phyloP scores from a whole-genome alignment of 768 basidiomycete genomes.

The Glaciozyma antarctica region DNA sequence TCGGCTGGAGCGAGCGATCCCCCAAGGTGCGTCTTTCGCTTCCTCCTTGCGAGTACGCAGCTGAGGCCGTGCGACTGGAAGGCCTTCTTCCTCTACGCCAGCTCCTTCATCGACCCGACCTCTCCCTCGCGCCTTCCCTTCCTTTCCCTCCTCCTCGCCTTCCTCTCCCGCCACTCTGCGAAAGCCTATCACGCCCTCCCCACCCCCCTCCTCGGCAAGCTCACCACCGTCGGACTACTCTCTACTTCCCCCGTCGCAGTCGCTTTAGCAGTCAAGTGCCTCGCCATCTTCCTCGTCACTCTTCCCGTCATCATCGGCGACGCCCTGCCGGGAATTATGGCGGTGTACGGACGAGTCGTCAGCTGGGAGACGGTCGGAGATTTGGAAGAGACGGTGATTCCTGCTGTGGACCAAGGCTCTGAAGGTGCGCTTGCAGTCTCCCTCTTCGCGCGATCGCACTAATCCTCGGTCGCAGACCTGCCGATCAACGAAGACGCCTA shows the following conservation, averaged over 20 bases:
- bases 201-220: conserved; percentile 25
- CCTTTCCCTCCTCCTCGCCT: conserved; percentile 22
- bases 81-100: conserved; percentile 20
- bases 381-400: neutral
- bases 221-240: conserved; percentile 32
- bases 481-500: conserved; percentile 3
- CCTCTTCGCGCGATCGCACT: neutral
- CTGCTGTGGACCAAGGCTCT: neutral
- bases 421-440: neutral
- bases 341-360: conserved; percentile 36
- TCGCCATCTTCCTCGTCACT: conserved; percentile 25
- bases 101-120: conserved; percentile 8
- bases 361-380: conserved; percentile 32
- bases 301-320: conserved; percentile 30
- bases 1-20: conserved; percentile 18
- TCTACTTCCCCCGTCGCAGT: conserved; percentile 33
- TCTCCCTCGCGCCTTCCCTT: conserved; percentile 15
- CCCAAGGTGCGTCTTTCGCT: conserved; percentile 10
- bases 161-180: conserved; percentile 22
- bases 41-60: too few relatives aligned
- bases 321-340: conserved; percentile 31
- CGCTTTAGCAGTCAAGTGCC: conserved; percentile 32
- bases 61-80: neutral
- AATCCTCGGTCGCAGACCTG: neutral
- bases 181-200: conserved; percentile 25